Base-by-base conservation (phyloP, 306 rosid genomes). In the Glycine latifolia region DNA sequence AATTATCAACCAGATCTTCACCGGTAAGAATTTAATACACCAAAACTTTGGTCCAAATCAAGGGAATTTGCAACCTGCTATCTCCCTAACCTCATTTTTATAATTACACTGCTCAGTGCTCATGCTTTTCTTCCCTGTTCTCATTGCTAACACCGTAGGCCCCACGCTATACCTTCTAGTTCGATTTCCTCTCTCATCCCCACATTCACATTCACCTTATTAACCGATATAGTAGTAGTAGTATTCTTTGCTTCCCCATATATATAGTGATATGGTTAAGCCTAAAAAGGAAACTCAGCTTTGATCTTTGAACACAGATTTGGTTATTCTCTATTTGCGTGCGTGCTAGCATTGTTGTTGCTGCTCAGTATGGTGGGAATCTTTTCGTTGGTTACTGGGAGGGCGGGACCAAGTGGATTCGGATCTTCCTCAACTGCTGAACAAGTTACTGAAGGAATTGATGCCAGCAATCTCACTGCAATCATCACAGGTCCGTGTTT, bases 371-470 rank as follows among this genome's bases (percentile, higher is more conserved):
- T 87, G 88, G 79, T 85, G 87, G 81, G 90, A 0, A 82, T 91
- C 54, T 71, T 93, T 46, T 87, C 99, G 0, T 77, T 89, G 78
- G 44, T 89, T 0, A 93, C 98, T 0, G 99, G 98, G 73, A 81
- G 86, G 84, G 77, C 88, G 0, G 99, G 99, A 6, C 82, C 85
- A 0, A 95, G 94, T 78, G 99, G 99, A 9, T 93, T 89, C 43
- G 99, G 98, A 81, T 95, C 98, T 15, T 87, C 98, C 50, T 88
- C 99, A 7, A 95, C 98, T 0, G 99, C 98, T 7, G 98, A 91
- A 79, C 85, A 89, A 39, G 97, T 95, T 13, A 88, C 94, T 0
- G 59, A 86, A 31, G 98, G 97, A 79, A 88, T 95, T 60, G 94
- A 93, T 75, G 98, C 93, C 12, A 75, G 65, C 47, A 85, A 82